Percentiles rank a stretch among this genome's conserved stretches.
These are phyloP conservation scores for Stromatinia cepivora DNA, from an alignment of 2,329 filamentous ascomycete species.

Conservation along the genomic window DNA sequence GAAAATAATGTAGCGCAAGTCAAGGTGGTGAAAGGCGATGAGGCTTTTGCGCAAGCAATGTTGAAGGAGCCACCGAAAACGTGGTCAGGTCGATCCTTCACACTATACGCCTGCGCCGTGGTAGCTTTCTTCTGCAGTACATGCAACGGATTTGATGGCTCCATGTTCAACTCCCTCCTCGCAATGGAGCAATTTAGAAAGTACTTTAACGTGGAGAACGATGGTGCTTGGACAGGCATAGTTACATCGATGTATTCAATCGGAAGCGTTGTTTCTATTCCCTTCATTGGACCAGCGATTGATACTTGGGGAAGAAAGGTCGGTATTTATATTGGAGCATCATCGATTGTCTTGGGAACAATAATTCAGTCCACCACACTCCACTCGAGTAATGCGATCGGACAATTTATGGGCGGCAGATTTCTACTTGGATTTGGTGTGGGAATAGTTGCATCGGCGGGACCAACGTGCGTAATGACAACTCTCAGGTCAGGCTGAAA, in stretches of 20 bases:
- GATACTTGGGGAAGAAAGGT: constrained; percentile 49
- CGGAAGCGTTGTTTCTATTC: constrained; percentile 49
- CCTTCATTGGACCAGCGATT: constrained; percentile 48
- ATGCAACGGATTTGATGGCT: constrained; percentile 54
- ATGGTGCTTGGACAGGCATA: constrained; percentile 50
- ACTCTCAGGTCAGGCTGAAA: not conserved
- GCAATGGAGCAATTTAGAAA: constrained; percentile 46
- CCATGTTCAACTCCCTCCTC: constrained; percentile 50
- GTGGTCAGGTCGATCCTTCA: constrained; percentile 43
- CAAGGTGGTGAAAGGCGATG: constrained; percentile 45
- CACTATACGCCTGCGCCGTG: constrained; percentile 47
- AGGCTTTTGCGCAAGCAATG: constrained; percentile 54
- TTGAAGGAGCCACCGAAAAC: constrained; percentile 51
- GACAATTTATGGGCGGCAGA: constrained; percentile 53
- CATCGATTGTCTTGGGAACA: constrained; percentile 47
- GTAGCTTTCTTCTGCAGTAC: constrained; percentile 51
- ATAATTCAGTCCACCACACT: constrained; percentile 45
- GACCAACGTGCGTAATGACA: constrained; percentile 48
- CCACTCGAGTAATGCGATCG: constrained; percentile 36
- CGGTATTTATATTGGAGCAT: constrained; percentile 49
- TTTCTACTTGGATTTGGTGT: constrained; percentile 61
- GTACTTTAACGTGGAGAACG: constrained; percentile 44
- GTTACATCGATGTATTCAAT: constrained; percentile 53
- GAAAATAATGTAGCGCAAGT: constrained; percentile 7
- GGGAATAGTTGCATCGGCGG: constrained; percentile 47